A percentile compares a stretch with the other conserved stretches of the same genome.
These are phyloP conservation scores for Phialophora expanda DNA, from an alignment of 2,329 filamentous ascomycete genomes.

Conservation along the genomic window DNA sequence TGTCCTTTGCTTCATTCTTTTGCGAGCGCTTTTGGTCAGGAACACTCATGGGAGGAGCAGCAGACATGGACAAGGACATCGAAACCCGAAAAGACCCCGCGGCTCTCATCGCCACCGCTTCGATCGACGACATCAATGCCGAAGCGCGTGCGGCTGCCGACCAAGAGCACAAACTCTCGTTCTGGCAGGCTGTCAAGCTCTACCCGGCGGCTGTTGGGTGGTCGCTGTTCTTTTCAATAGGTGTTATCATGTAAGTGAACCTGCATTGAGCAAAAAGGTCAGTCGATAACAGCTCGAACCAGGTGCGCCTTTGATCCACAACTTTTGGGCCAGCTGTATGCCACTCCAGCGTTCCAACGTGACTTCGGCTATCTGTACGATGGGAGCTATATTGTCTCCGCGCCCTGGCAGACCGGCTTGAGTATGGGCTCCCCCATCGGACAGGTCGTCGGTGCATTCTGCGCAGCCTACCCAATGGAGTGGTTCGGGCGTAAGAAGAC, in stretches of 20 bases:
- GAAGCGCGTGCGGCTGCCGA: conserved; percentile 45
- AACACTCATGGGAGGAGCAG: conserved; percentile 44
- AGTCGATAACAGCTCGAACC: conserved; percentile 51
- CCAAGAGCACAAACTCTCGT: conserved; percentile 45
- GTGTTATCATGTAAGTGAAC: conserved; percentile 53
- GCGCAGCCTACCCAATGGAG: conserved; percentile 47
- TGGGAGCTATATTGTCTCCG: conserved; percentile 52
- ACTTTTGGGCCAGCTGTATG: conserved; percentile 67
- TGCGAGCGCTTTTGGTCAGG: neutral
- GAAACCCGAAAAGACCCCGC: conserved; percentile 34
- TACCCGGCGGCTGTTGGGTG: conserved; percentile 53
- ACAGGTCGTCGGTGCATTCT: conserved; percentile 52
- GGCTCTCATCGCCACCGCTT: conserved; percentile 35
- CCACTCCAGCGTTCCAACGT: conserved; percentile 62
- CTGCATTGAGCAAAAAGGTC: conserved; percentile 65
- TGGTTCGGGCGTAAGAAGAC: conserved; percentile 45
- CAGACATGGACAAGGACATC: conserved; percentile 35
- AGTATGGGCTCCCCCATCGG: conserved; percentile 58
- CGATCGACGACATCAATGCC: conserved; percentile 37
- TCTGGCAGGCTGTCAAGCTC: conserved; percentile 49
- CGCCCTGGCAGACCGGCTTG: conserved; percentile 66
- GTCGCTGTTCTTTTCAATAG: conserved; percentile 45
- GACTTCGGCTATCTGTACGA: conserved; percentile 62
- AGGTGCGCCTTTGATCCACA: conserved; percentile 63
- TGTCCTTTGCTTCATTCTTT: neutral